A percentile compares a stretch with the other conserved stretches of the same genome.
These are phyloP conservation scores for Saccharum hybrid DNA, from an alignment of 202 grass and related monocot species.

Conservation along the genomic window DNA sequence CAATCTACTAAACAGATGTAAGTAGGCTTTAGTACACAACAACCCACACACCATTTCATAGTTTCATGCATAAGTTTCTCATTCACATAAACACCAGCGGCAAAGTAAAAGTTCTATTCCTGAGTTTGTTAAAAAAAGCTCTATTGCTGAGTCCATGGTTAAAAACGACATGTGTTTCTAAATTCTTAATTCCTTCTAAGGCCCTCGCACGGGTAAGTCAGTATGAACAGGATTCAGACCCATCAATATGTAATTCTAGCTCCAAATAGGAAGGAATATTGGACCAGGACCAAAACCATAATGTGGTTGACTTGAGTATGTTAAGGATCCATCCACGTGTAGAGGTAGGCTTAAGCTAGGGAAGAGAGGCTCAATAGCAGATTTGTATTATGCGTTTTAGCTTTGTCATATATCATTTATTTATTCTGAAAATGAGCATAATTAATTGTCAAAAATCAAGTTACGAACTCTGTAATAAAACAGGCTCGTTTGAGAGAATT, in stretches of 20 bases:
- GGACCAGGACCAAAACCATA: not conserved
- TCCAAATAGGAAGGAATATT: not conserved
- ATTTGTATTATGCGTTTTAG: not conserved
- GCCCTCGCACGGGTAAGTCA: not conserved
- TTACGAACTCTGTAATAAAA: not conserved
- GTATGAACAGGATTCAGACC: not conserved
- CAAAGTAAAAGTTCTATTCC: not conserved
- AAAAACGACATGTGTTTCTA: not conserved
- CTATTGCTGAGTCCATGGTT: not conserved
- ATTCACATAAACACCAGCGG: not conserved
- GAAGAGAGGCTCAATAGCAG: not conserved
- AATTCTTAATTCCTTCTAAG: not conserved
- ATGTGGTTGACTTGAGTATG: conserved; percentile 10
- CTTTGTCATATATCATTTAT: conserved; percentile 14
- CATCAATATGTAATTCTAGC: not conserved
- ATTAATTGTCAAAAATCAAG: conserved; percentile 17
- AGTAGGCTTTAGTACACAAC: not conserved
- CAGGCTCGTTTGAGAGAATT: not conserved
- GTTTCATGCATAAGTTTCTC: not conserved
- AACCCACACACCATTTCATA: not conserved
- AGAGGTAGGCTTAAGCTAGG: not conserved
- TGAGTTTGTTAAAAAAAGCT: not conserved
- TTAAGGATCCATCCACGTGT: not conserved
- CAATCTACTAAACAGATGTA: not conserved
- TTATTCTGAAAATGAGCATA: not conserved